Conservation (phyloP, 163 green algal genomes). For the Scenedesmus sp. region DNA sequence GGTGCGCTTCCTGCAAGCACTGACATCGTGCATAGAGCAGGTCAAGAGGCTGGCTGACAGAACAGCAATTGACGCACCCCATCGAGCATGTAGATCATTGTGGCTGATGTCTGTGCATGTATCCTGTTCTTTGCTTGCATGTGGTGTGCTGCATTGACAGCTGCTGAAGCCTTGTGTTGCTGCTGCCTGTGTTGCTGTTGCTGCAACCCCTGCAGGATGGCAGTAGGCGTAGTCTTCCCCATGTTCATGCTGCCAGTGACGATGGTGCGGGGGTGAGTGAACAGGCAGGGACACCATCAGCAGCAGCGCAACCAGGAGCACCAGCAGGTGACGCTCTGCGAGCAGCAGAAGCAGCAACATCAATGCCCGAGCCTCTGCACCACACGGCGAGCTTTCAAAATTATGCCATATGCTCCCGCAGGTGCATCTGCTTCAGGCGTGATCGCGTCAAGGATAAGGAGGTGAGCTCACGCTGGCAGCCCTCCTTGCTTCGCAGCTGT, state of each 20-base stretch:
- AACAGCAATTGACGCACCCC: not conserved
- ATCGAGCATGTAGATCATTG: too few species aligned
- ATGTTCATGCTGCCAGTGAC: conserved; percentile 80
- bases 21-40: not conserved
- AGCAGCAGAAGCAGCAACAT: not conserved
- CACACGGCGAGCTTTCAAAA: not conserved
- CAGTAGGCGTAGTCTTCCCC: conserved; percentile 84
- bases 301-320: not conserved
- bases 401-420: not conserved
- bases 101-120: not conserved
- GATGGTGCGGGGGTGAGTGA: conserved; percentile 55
- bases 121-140: not conserved
- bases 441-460: conserved; percentile 79
- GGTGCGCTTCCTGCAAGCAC: not conserved
- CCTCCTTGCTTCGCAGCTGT: not conserved
- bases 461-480: conserved; percentile 41
- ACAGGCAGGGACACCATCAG: not conserved
- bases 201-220: conserved; percentile 47
- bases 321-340: not conserved
- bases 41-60: not conserved
- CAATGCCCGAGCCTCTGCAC: not conserved
- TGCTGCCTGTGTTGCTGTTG: not conserved
- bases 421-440: conserved; percentile 84
- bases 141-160: not conserved
- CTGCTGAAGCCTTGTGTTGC: not conserved